These are phyloP conservation scores for Chalciporus pseudorubinellus DNA, from an alignment of 768 basidiomycete genomes.

Conservation along the genomic window DNA sequence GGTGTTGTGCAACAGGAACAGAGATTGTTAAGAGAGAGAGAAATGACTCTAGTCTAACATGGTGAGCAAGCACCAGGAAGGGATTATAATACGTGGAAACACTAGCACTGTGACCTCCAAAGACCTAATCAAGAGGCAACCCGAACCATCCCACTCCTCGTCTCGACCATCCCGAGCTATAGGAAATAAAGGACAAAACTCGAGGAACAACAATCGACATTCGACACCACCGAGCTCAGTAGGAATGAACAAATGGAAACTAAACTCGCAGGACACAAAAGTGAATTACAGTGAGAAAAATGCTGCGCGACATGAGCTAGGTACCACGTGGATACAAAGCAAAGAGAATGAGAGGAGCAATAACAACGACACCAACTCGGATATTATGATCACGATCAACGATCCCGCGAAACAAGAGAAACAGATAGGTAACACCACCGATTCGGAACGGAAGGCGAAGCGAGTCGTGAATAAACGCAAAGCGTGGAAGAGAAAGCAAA, in stretches of 20 bases:
- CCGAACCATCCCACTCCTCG: neutral
- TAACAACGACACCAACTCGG: neutral
- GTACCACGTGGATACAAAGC: neutral
- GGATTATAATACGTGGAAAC: neutral
- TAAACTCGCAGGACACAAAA: no score
- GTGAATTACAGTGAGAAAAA: no score
- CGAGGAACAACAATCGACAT: neutral
- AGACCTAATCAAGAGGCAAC: neutral
- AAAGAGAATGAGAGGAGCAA: neutral
- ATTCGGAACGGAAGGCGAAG: neutral
- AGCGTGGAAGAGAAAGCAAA: conserved; percentile 9
- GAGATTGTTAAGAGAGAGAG: no score
- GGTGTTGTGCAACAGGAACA: no score
- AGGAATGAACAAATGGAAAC: no score
- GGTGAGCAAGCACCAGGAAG: no score
- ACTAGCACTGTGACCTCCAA: neutral
- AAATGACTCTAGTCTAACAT: no score
- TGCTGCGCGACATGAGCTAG: no score
- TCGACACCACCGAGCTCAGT: neutral
- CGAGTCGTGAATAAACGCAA: neutral
- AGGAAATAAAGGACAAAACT: neutral
- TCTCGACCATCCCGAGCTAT: neutral
- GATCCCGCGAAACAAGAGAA: neutral
- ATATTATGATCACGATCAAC: neutral
- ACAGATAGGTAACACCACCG: neutral